Evolutionary conservation across 257 asterid species (phyloP).

Genomic region (Cordia subcordata): DNA sequence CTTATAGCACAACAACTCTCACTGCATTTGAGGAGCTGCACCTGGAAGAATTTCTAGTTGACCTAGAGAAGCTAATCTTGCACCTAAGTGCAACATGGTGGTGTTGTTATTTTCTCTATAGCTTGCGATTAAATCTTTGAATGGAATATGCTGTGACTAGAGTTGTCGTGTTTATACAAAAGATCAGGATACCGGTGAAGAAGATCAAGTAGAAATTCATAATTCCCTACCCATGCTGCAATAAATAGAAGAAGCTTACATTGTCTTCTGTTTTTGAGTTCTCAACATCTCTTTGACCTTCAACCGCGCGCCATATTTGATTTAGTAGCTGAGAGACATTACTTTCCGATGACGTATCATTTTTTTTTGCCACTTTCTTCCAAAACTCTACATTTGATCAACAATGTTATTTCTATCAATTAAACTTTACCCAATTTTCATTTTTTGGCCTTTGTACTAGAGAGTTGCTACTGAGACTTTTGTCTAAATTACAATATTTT

Average conservation of each 20-base stretch:
- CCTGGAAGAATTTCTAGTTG: constrained; percentile 27
- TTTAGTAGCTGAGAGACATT: background rate
- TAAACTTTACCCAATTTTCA: too few species aligned
- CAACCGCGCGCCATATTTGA: background rate
- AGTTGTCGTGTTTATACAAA: constrained; percentile 17
- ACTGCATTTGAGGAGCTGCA: constrained; percentile 36
- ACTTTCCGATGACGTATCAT: background rate
- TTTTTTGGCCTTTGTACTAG: too few species aligned
- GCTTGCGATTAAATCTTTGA: constrained; percentile 18
- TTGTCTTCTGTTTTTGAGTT: background rate
- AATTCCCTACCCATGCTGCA: constrained; percentile 27
- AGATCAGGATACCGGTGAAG: constrained; percentile 22
- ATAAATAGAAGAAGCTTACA: constrained; percentile 7
- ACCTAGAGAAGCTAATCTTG: constrained; percentile 16
- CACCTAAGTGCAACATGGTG: constrained; percentile 34
- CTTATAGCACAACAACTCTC: constrained; percentile 35
- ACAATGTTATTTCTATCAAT: background rate
- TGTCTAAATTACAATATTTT: too few species aligned
- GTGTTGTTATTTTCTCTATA: constrained; percentile 15
- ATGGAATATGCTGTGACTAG: constrained; percentile 29
- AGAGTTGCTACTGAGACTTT: too few species aligned
- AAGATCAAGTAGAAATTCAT: constrained; percentile 26
- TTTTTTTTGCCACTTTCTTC: background rate
- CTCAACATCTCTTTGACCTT: constrained; percentile 10
- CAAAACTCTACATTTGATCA: background rate